Base-by-base conservation (phyloP, 1,284 basidiomycete genomes). In the Veloboletus limbatus region DNA sequence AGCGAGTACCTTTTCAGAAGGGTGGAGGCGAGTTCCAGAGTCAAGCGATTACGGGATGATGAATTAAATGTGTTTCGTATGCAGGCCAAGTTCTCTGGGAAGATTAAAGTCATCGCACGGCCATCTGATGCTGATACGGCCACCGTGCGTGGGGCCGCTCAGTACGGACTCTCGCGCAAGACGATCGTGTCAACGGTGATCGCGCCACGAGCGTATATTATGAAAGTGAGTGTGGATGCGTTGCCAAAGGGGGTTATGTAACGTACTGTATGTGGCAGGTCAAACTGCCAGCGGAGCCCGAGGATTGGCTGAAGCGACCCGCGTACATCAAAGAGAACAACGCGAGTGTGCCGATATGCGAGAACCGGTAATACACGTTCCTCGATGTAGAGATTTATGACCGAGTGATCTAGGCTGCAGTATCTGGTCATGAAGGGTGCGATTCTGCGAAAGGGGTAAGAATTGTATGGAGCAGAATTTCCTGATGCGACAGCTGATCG, bases 71-170 rank as follows among this genome's bases (percentile, higher is more conserved):
- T 31, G 31, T 38, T 21, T 48, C 33, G 41, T 43, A 46, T 47
- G 38, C 54, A 89, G 81, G 78, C 79, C 54, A 77, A 73, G 55
- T 87, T 90, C 61, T 72, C 73, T 8, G 66, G 73, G 36, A 75
- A 75, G 40, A 84, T 91, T 37, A 75, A 70, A 46, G 81, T 87
- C 45, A 87, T 92, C 57, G 83, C 82, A 31, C 78, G 86, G 42
- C 88, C 89, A 25, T 73, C 81, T 24, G 90, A 92, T 66, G 81
- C 84, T 20, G 89, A 92, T 60, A 90, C 89, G 16, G 88, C 89
- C 3, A 91, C 88, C 6, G 69, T 86, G 45, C 82, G 88, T 43
- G 89, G 88, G 31, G 88, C 86, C 11, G 89, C 89, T 36, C 78
- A 82, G 60, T 92, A 91, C 65, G 89, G 88, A n/a, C 72, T 92